Evolutionary conservation across 176 grass and related monocot species (phyloP).

Genomic region (Stipa capillata): DNA sequence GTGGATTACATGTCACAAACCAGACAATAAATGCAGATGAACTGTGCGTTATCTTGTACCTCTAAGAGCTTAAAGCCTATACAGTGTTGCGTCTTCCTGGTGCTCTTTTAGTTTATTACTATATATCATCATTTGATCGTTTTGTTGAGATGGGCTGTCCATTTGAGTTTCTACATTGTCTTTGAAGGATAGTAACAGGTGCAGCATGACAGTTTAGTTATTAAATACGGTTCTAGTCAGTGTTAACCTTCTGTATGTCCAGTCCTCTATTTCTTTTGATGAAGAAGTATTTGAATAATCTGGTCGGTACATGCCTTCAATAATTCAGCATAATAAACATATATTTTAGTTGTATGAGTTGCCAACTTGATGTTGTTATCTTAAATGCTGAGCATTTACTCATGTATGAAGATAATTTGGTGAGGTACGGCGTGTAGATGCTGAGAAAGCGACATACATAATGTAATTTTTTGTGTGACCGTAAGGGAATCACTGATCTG

Average conservation of each 20-base stretch:
- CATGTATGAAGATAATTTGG: neutral
- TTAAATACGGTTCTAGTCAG: slow-evolving; percentile 3
- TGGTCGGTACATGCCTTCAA: neutral
- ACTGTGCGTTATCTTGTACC: neutral
- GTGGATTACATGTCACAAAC: neutral
- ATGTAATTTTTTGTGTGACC: slow-evolving; percentile 2
- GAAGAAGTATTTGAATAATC: neutral
- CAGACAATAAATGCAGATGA: neutral
- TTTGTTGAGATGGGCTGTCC: neutral
- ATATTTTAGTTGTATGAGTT: neutral
- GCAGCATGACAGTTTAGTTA: slow-evolving; percentile 1
- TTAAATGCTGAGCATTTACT: neutral
- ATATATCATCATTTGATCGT: neutral
- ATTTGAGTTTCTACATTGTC: neutral
- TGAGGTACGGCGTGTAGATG: neutral
- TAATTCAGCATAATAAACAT: neutral
- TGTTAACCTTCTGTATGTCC: slow-evolving; percentile 10
- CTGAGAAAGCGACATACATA: neutral
- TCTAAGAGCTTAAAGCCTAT: slow-evolving; percentile 13
- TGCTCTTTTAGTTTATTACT: slow-evolving; percentile 4
- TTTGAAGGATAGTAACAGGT: neutral
- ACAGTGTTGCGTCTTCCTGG: neutral
- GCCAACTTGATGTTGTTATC: slow-evolving; percentile 7
- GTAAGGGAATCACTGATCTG: neutral
- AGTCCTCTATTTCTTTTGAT: neutral